A percentile compares a stretch with the other conserved stretches of the same genome.
Conservation (phyloP, 1,139 yeast genomes). For the Starmera stellimalicola region DNA sequence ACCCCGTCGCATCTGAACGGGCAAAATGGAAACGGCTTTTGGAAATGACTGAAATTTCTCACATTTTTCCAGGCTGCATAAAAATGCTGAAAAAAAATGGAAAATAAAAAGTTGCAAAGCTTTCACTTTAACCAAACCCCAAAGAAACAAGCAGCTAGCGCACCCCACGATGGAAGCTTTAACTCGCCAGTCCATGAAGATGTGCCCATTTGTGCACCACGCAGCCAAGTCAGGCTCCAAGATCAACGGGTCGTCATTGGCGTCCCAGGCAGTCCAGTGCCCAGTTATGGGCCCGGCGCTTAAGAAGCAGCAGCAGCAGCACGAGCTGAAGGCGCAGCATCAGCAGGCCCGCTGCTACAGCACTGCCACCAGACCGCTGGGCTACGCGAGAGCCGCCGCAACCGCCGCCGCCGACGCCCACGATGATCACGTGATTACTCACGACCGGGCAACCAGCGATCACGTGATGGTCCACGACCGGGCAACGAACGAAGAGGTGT, state of each 20-base stretch:
- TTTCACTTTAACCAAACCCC: too few species aligned
- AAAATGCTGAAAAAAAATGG: too few species aligned
- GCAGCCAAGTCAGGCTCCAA: slow-evolving; percentile 57
- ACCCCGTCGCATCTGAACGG: too few species aligned
- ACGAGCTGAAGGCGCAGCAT: slow-evolving; percentile 15
- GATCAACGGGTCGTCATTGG: slow-evolving; percentile 39
- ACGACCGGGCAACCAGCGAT: too few species aligned
- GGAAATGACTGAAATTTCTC: too few species aligned
- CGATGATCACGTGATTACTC: slow-evolving; percentile 17
- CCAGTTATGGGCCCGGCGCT: slow-evolving; percentile 87
- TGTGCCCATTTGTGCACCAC: slow-evolving; percentile 75
- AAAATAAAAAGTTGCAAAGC: too few species aligned
- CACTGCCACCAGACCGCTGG: slow-evolving; percentile 43
- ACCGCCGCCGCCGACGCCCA: slow-evolving; percentile 30
- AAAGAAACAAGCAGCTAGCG: neutral
- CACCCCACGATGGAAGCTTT: slow-evolving; percentile 56
- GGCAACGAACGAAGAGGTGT: slow-evolving; percentile 37
- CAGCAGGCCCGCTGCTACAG: slow-evolving; percentile 30
- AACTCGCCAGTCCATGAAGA: slow-evolving; percentile 65
- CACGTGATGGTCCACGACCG: too few species aligned
- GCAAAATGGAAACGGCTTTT: too few species aligned
- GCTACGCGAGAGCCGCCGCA: slow-evolving; percentile 36
- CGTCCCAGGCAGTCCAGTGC: slow-evolving; percentile 61
- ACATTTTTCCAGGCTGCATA: too few species aligned
- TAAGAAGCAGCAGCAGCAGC: slow-evolving; percentile 18